Evolutionary conservation across 1,284 basidiomycete species (phyloP), one percentile per base, ranked within the genome.

Genomic region (Flammula alnicola): DNA sequence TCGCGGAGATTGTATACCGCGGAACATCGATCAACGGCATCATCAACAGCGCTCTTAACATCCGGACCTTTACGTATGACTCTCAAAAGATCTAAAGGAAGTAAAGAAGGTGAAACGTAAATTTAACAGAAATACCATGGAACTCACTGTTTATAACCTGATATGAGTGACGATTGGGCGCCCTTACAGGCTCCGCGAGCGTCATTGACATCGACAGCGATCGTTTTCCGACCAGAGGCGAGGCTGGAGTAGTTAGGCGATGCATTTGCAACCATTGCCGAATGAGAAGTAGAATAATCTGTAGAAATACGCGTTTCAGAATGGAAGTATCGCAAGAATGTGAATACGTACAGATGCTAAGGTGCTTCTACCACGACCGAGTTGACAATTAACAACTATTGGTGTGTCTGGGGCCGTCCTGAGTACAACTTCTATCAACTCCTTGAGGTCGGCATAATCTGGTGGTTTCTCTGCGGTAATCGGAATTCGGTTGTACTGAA

Each of bases 351-450:
- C 91, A 5, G 95, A 90, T 12, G 94, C 87, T 55, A 95, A 75
- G 0, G 95, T 97, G 54, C 92, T 95, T 59, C 97, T 79, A n/a
- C 96, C 96, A 26, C 94, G 78, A 3, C 96, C 96, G 3, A 99
- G 82, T 69, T 99, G 97, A 63, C 95, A 97, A 65, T 99, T 99
- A 44, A 99, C 82, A 19, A 99, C 88, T 54, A 99, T 90, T 0
- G 95, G 93, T 0, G 88, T 86, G 35, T 81, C 77, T 25, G 81
- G 77, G 3, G 87, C 79, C 22, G 86, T 84, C n/a, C 86, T 76
- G 36, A 93, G 77, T 32, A 95, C 91, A 0, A 95, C 80, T 36
- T 92, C 86, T 55, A 98, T 88, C 22, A 99, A 77, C 51, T 87
- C 85, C 56, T 76, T 83, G 47, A 89, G 70, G 61, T 88, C 88